Evolutionary conservation across 768 basidiomycete genomes (phyloP), one percentile per base, ranked within the genome.

Genomic region (Macrocybe gigantea): DNA sequence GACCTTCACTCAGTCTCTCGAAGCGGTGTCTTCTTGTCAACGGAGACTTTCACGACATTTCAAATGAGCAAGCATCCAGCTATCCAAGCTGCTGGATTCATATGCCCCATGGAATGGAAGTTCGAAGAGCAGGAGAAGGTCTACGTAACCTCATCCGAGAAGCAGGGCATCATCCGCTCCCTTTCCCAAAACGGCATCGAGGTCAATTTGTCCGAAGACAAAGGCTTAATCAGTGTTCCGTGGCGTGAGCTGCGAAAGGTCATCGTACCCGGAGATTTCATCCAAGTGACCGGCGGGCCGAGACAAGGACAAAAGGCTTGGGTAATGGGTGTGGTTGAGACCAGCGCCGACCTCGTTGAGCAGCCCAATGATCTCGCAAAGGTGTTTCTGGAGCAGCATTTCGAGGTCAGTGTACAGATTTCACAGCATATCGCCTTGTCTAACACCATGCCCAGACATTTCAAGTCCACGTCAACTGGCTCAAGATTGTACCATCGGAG

Each of bases 81-180:
- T 13, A 29, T 44, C 13, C 33, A 33, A 15, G 13, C n/a, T 2
- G 14, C 6, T 6, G 36, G 15, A 32, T 44, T 44, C 44, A 31
- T 34, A 33, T 44, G 44, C 44, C 44, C 44, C 36, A 33, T 34
- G 22, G 44, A 44, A 35, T 44, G 44, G 44, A 44, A 44, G 36
- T 44, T 44, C 33, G n/a, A 7, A 13, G 44, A 44, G 36, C 32
- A 34, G 33, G 44, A 44, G 36, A 15, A n/a, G 35, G n/a, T 45
- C 13, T 14, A n/a, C n/a, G 33, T 45, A 30, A 31, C 13, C n/a
- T 36, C 44, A 36, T 45, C 33, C n/a, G 8, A 34, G 11, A 46
- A 46, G 36, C 5, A n/a, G 22, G 45, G 45, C 13, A 32, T 46
- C 7, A 12, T 46, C 10, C 33, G 32, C 37, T 12, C 22, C 13